Evolutionary conservation across 2,329 filamentous ascomycete species (phyloP).

Genomic region (Cordyceps fumosorosea): DNA sequence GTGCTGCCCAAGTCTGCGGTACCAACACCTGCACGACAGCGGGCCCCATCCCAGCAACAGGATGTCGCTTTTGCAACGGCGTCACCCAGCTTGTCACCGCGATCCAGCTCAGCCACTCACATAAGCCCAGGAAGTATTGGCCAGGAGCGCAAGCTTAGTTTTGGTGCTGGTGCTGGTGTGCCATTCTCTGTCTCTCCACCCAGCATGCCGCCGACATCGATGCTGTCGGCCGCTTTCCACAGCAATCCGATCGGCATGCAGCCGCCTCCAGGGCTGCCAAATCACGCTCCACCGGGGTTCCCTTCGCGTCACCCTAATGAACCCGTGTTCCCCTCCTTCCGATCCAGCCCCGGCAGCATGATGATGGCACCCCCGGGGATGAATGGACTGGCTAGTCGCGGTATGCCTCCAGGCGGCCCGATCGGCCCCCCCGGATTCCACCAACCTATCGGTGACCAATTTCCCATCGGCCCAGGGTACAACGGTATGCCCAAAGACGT

Average conservation of each 20-base stretch:
- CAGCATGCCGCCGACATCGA: slow-evolving; percentile 22
- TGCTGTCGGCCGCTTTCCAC: slow-evolving; percentile 40
- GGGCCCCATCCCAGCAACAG: slow-evolving; percentile 66
- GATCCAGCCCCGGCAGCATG: slow-evolving; percentile 35
- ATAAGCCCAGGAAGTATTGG: slow-evolving; percentile 58
- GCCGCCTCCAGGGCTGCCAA: slow-evolving; percentile 31
- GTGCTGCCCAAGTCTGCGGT: slow-evolving; percentile 63
- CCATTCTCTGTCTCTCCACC: slow-evolving; percentile 53
- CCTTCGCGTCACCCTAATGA: slow-evolving; percentile 54
- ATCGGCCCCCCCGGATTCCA: slow-evolving; percentile 32
- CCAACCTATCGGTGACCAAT: slow-evolving; percentile 26
- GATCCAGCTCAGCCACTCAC: slow-evolving; percentile 56
- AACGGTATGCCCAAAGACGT: slow-evolving; percentile 26
- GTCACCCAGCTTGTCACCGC: slow-evolving; percentile 55
- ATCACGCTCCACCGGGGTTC: slow-evolving; percentile 38
- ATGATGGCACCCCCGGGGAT: slow-evolving; percentile 47
- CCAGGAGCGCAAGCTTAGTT: slow-evolving; percentile 57
- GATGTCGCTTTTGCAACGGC: slow-evolving; percentile 63
- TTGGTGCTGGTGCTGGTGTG: slow-evolving; percentile 23
- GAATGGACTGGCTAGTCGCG: slow-evolving; percentile 36
- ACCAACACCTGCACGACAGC: slow-evolving; percentile 69
- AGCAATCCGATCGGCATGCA: slow-evolving; percentile 50
- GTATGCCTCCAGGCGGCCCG: slow-evolving; percentile 32
- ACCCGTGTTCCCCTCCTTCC: slow-evolving; percentile 40
- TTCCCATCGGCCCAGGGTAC: slow-evolving; percentile 25